Base-by-base conservation (phyloP, 1,139 yeast genomes). In the Arxiozyma slooffiae region DNA sequence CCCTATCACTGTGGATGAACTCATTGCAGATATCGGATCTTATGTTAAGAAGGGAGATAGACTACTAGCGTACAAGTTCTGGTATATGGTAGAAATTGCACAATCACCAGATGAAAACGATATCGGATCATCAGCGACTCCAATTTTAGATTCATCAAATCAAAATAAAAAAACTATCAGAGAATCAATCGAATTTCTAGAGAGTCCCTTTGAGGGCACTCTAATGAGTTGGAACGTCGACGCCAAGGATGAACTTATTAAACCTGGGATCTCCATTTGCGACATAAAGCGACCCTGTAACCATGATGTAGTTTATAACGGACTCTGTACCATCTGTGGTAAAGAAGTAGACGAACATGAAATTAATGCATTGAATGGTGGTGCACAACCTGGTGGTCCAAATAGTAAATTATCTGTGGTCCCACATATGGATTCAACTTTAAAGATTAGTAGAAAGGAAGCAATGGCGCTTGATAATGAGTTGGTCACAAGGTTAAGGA, bases 251-350 rank as follows among this genome's bases (percentile, higher is more conserved):
- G 81, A 79, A 55, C 73, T 90, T 8, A 71, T 72, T 22, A 78
- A 78, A 54, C 59, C 74, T 23, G 77, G 75, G 6, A 71, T 74
- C 7, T 71, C 70, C 5, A 70, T 89, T 26, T 76, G 82, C 41
- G 70, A 74, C 46, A 75, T 92, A 17, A 67, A 73, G 45, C 97
- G 94, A 63, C 90, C 95, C 0, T 92, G 99, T 63, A 76, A 88
- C 11, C 99, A 92, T 66, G 81, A 94, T 1, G 92, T 94, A n/a
- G 97, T 92, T 60, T 92, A 85, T 63, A 96, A 95, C 18, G 98
- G 98, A 0, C 73, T 92, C 45, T 92, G 99, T 71, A 97, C 97
- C 0, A 71, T 89, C 37, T 92, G 99, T 67, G 98, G 98, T 7
- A 79, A 80, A 53, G 77, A 86, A 2, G 77, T 90, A n/a, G 90